Conservation (phyloP, 2,329 filamentous ascomycete species). For the Fusarium hostae region DNA sequence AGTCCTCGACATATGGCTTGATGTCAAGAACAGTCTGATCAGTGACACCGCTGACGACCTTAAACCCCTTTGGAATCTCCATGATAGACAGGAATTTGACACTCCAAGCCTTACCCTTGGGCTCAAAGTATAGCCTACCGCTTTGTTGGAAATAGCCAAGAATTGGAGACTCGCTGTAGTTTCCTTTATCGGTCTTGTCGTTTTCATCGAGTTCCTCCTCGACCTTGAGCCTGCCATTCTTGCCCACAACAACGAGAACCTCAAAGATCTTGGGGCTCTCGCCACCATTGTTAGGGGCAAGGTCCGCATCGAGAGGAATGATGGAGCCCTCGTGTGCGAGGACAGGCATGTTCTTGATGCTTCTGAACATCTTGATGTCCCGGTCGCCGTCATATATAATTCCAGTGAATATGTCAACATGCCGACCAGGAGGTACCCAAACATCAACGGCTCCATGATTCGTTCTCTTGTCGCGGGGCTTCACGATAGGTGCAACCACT, state of each 20-base stretch:
- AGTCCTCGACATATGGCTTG: conserved; percentile 15
- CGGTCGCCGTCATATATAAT: conserved; percentile 67
- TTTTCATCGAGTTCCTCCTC: conserved; percentile 56
- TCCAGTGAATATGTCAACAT: conserved; percentile 69
- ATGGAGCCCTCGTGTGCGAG: conserved; percentile 67
- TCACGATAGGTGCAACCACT: conserved; percentile 66
- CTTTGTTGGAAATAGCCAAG: conserved; percentile 13
- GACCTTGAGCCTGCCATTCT: conserved; percentile 60
- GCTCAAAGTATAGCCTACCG: conserved; percentile 9
- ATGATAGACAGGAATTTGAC: conserved; percentile 33
- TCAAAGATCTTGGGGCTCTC: conserved; percentile 60
- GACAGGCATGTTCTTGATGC: conserved; percentile 62
- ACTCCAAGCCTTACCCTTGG: conserved; percentile 18
- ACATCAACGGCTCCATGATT: conserved; percentile 60
- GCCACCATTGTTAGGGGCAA: conserved; percentile 58
- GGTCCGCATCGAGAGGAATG: conserved; percentile 62
- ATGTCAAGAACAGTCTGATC: background rate
- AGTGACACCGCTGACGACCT: background rate
- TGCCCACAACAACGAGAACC: conserved; percentile 59
- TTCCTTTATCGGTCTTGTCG: background rate
- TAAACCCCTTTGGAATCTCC: background rate
- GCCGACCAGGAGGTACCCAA: conserved; percentile 67
- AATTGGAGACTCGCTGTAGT: background rate
- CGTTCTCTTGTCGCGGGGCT: conserved; percentile 58
- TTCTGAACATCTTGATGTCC: conserved; percentile 61